A percentile compares a stretch with the other conserved stretches of the same genome.
Conservation (phyloP, 495 filamentous ascomycete genomes). For the Podospora bellae-mahoneyi region DNA sequence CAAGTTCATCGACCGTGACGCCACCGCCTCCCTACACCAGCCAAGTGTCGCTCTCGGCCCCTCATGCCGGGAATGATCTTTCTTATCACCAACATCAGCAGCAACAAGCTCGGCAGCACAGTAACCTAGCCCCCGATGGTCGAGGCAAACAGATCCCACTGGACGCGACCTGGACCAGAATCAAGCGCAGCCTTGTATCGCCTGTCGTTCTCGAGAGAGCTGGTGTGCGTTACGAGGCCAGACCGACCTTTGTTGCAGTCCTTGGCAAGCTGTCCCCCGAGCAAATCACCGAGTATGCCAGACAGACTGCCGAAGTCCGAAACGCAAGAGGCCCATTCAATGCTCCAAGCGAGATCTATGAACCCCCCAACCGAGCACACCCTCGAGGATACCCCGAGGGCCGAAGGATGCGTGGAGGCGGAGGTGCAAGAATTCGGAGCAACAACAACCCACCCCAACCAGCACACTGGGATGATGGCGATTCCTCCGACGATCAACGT, state of each 20-base stretch:
- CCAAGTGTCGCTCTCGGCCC: constrained; percentile 19
- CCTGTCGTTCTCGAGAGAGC: constrained; percentile 63
- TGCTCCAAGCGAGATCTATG: background rate
- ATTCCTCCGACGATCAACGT: constrained; percentile 27
- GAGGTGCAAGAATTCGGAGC: background rate
- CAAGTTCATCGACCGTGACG: constrained; percentile 15
- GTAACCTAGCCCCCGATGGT: constrained; percentile 47
- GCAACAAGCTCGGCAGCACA: constrained; percentile 18
- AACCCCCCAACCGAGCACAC: background rate
- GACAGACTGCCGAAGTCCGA: constrained; percentile 54
- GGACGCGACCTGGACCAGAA: constrained; percentile 69
- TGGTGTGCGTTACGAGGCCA: constrained; percentile 66
- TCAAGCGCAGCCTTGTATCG: constrained; percentile 61
- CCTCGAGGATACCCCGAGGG: background rate
- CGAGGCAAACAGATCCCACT: constrained; percentile 59
- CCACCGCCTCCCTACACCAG: constrained; percentile 31
- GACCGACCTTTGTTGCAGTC: constrained; percentile 63
- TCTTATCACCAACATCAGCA: constrained; percentile 7
- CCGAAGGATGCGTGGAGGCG: constrained; percentile 2
- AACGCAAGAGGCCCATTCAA: constrained; percentile 16
- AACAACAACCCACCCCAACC: constrained; percentile 22
- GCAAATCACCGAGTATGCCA: constrained; percentile 58
- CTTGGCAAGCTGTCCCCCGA: constrained; percentile 58
- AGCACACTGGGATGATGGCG: constrained; percentile 28
- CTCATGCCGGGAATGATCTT: constrained; percentile 15